Percentiles rank a stretch among this genome's conserved stretches.
These are phyloP conservation scores for Xylariaceae sp. DNA, from an alignment of 2,329 filamentous ascomycete genomes.

Conservation along the genomic window DNA sequence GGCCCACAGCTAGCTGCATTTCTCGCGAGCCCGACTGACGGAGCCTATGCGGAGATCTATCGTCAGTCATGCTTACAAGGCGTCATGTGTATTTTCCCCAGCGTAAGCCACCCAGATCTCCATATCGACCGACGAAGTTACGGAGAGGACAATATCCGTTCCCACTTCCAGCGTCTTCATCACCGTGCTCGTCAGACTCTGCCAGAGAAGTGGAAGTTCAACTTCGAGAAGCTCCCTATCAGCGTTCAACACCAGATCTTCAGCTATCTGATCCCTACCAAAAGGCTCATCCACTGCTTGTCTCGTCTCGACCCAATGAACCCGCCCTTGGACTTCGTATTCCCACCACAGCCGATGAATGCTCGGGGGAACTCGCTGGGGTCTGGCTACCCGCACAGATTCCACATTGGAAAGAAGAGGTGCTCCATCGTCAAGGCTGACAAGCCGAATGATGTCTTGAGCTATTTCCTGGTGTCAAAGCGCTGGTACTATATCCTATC, in stretches of 20 bases:
- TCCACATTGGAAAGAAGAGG: constrained; percentile 34
- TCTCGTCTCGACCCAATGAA: constrained; percentile 40
- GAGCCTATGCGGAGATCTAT: constrained; percentile 21
- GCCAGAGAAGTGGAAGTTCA: constrained; percentile 12
- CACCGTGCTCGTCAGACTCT: constrained; percentile 1
- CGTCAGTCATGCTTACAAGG: constrained; percentile 32
- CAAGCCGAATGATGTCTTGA: constrained; percentile 36
- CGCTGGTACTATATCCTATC: constrained; percentile 38
- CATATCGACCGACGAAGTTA: constrained; percentile 11
- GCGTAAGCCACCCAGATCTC: constrained; percentile 29
- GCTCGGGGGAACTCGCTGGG: neutral
- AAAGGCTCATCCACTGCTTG: constrained; percentile 38
- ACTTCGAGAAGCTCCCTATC: constrained; percentile 31
- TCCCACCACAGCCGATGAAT: neutral
- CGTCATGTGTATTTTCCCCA: constrained; percentile 25
- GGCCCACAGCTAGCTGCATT: no score
- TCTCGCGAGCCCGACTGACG: no score
- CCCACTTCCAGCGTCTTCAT: neutral
- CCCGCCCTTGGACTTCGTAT: constrained; percentile 18
- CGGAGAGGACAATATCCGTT: neutral
- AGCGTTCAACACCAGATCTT: constrained; percentile 36
- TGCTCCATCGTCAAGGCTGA: constrained; percentile 33
- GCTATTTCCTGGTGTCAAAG: constrained; percentile 37
- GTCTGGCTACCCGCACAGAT: constrained; percentile 33
- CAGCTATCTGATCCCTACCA: constrained; percentile 33